Base-by-base conservation (phyloP, 2,329 filamentous ascomycete genomes). In the Coniella lustricola region DNA sequence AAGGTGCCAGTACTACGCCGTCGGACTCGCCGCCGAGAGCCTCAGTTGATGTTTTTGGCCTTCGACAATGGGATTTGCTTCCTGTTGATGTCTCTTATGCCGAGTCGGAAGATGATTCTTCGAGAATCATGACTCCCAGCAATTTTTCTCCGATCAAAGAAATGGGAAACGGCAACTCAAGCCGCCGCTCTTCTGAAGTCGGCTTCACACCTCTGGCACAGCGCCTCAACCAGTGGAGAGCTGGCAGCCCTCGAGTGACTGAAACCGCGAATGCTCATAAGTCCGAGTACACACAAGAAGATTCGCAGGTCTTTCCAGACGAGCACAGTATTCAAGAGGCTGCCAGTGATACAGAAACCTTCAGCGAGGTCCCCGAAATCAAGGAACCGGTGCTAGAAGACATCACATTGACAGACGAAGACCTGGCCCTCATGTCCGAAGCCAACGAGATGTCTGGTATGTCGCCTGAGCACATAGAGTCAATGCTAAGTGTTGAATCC, bases 151-250 rank as follows among this genome's bases (percentile, higher is more conserved):
- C 59, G 0, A 55, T 51, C 7, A 64, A 62, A 55, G 58, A 58
- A 16, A 49, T 51, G n/a, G 50, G 53, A 32, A 48, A 45, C 37
- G 55, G 49, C 39, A 47, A 48, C 33, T 52, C 40, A 36, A 55
- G 66, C 54, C 40, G 59, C 52, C 20, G 57, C 33, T 53, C 55
- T 13, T 52, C 60, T 25, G 66, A 67, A 16, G 59, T 77, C 44
- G 78, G 78, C 1, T 82, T 85, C 53, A 83, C 79, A 3, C 77
- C 80, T 22, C 64, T 87, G 35, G 77, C 77, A 10, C 68, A 74
- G 16, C 51, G 54, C 17, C 46, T 56, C 13, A 46, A 49, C 20
- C 48, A 74, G 20, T 88, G 85, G 84, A 74, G 75, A 54, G 72
- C 82, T 1, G 71, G 71, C 20, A 85, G 78, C 54, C 79, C 81